Percentiles rank a stretch among this genome's conserved stretches.
Evolutionary conservation across 495 filamentous ascomycete species (phyloP).

Genomic region (Podospora fimiseda): DNA sequence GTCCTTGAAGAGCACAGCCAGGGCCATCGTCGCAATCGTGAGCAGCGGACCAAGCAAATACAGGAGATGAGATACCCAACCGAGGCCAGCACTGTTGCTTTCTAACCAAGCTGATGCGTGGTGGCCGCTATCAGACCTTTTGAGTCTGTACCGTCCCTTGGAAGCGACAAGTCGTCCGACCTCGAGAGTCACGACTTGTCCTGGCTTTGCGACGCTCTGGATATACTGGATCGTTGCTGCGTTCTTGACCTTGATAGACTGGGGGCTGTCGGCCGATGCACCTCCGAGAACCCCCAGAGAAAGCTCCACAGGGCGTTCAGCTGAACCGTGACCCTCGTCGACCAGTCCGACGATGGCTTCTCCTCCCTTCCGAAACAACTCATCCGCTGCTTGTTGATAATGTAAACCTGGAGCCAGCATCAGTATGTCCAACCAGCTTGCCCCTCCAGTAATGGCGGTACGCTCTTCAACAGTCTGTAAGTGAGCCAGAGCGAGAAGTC

Average conservation of each 20-base stretch:
- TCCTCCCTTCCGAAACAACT: slow-evolving; percentile 26
- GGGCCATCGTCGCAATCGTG: slow-evolving; percentile 34
- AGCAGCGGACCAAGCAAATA: slow-evolving; percentile 41
- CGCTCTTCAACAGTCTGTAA: slow-evolving; percentile 47
- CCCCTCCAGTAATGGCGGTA: slow-evolving; percentile 49
- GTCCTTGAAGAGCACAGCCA: slow-evolving; percentile 40
- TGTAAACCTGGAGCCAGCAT: slow-evolving; percentile 55
- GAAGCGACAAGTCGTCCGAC: slow-evolving; percentile 29
- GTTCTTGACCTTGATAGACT: slow-evolving; percentile 46
- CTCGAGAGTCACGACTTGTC: slow-evolving; percentile 40
- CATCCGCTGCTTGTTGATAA: slow-evolving; percentile 52
- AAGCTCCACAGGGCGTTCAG: too few relatives aligned
- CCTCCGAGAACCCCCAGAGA: too few relatives aligned
- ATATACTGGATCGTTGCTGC: slow-evolving; percentile 48
- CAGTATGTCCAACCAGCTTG: slow-evolving; percentile 46
- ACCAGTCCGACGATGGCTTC: slow-evolving; percentile 18
- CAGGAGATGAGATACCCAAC: slow-evolving; percentile 36
- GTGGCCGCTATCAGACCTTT: slow-evolving; percentile 16
- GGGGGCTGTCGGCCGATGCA: slow-evolving; percentile 21
- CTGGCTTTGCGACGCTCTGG: slow-evolving; percentile 38
- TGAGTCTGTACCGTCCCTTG: slow-evolving; percentile 14
- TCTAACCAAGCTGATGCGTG: slow-evolving; percentile 28
- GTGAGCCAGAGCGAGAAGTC: slow-evolving; percentile 52
- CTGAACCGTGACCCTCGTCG: too few relatives aligned
- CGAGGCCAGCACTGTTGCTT: slow-evolving; percentile 23